phyloP scores from a whole-genome alignment of 73 alveolate species.

The Paramecium bursaria region DNA sequence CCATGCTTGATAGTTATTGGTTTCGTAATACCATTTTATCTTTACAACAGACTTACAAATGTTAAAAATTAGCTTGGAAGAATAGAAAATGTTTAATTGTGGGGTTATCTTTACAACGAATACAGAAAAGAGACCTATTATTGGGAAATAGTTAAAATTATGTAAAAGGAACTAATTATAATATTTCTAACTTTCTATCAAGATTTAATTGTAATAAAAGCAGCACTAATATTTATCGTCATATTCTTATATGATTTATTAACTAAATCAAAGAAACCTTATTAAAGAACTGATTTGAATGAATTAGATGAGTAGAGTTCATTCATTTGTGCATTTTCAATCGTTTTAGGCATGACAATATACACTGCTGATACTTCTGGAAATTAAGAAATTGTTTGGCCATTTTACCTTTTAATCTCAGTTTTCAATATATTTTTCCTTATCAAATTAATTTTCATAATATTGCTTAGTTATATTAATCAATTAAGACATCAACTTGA shows the following conservation, averaged over 20 bases:
- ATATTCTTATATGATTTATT: background rate
- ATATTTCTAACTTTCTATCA: constrained; percentile 36
- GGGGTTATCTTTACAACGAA: constrained; percentile 50
- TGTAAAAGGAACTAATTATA: constrained; percentile 11
- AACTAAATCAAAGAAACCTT: background rate
- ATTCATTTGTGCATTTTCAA: constrained; percentile 30
- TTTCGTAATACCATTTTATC: constrained; percentile 23
- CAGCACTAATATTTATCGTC: constrained; percentile 22
- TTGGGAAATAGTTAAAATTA: constrained; percentile 49
- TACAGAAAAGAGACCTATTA: background rate
- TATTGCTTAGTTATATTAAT: too few species aligned
- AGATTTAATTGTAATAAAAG: constrained; percentile 34
- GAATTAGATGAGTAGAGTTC: constrained; percentile 19
- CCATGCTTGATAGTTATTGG: background rate
- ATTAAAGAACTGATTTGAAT: background rate
- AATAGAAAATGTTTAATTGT: background rate
- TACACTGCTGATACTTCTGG: constrained; percentile 2
- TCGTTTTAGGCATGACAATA: constrained; percentile 26
- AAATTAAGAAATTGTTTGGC: constrained; percentile 39
- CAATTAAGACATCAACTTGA: too few species aligned
- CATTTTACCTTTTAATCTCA: too few species aligned
- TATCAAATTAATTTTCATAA: too few species aligned
- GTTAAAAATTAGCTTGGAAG: background rate
- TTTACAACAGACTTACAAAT: background rate
- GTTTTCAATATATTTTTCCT: too few species aligned